Evolutionary conservation across 176 grass and related monocot species (phyloP).

Genomic region (Phoenix roebelenii): DNA sequence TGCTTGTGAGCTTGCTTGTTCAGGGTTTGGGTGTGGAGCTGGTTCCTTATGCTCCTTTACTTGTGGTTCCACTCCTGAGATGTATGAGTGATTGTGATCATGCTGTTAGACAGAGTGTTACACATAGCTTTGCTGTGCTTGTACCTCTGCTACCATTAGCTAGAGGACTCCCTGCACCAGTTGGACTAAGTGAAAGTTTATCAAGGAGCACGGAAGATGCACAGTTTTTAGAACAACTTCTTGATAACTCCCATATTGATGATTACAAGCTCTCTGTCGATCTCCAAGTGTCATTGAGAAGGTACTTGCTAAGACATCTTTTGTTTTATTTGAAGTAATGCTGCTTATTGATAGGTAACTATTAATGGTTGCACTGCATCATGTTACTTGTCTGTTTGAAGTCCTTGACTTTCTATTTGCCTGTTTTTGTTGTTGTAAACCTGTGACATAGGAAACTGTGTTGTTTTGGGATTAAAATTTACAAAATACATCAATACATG

Average conservation of each 20-base stretch:
- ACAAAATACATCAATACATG: too few species aligned
- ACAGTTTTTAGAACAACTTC: slow-evolving; percentile 89
- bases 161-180: slow-evolving; percentile 53
- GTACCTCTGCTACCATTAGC: slow-evolving; percentile 91
- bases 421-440: too few species aligned
- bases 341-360: too few species aligned
- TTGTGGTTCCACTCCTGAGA: slow-evolving; percentile 92
- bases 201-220: slow-evolving; percentile 78
- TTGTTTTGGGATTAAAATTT: too few species aligned
- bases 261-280: slow-evolving; percentile 84
- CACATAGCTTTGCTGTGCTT: slow-evolving; percentile 93
- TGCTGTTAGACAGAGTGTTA: slow-evolving; percentile 89
- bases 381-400: too few species aligned
- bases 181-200: slow-evolving; percentile 67
- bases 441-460: too few species aligned
- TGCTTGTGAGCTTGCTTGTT: slow-evolving; percentile 96
- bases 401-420: too few species aligned
- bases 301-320: slow-evolving; percentile 19
- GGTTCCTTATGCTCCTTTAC: slow-evolving; percentile 88
- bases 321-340: too few species aligned
- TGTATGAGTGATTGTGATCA: slow-evolving; percentile 93
- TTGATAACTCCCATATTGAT: slow-evolving; percentile 95
- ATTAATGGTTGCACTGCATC: too few species aligned
- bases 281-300: slow-evolving; percentile 82
- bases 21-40: slow-evolving; percentile 80